Base-by-base conservation (phyloP, 495 filamentous ascomycete genomes). In the Margaritispora aquatica region DNA sequence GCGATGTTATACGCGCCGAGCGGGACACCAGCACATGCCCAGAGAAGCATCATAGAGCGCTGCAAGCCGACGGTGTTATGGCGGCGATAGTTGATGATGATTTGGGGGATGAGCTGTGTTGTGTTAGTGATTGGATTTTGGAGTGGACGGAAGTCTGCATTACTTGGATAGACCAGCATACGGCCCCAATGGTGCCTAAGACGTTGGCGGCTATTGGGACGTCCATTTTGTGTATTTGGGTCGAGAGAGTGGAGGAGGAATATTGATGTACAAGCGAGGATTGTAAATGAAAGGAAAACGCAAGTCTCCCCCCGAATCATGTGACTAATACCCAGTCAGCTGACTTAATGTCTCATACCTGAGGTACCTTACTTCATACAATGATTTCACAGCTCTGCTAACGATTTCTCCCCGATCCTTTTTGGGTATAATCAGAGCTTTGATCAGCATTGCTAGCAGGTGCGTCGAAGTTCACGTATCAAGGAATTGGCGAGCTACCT, bases 1-100 rank as follows among this genome's bases (percentile, higher is more conserved):
- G 83, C 77, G 48, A 87, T 83, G 61, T 86, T 87, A 66, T 85
- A 87, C 4, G 84, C 82, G 1, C 84, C 84, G 0, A 88, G 76
- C 9, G 84, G 81, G 5, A 86, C 78, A 0, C 84, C 83, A 1
- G 84, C 83, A 36, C 71, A 75, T 4, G 84, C 84, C 84, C 84
- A 88, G 19, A 85, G 70, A 19, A 86, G 72, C 83, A 87, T 86
- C 83, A 88, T 86, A 3, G 81, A 78, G 0, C 75, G 73, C 54
- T 85, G 84, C 0, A 88, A 68, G 11, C 84, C 83, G 31, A 70
- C 74, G 0, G 83, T 82, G 69, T 83, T 70, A 58, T 86, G 80
- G 22, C 83, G 69, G 20, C 77, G 75, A 60, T 84, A 82, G 66
- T 88, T 88, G 62, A 85, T 79, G 22, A 83, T 65, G 53, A 87